A percentile compares a stretch with the other conserved stretches of the same genome.
Conservation (phyloP, 1,284 basidiomycete genomes). For the Boletellus sp. region DNA sequence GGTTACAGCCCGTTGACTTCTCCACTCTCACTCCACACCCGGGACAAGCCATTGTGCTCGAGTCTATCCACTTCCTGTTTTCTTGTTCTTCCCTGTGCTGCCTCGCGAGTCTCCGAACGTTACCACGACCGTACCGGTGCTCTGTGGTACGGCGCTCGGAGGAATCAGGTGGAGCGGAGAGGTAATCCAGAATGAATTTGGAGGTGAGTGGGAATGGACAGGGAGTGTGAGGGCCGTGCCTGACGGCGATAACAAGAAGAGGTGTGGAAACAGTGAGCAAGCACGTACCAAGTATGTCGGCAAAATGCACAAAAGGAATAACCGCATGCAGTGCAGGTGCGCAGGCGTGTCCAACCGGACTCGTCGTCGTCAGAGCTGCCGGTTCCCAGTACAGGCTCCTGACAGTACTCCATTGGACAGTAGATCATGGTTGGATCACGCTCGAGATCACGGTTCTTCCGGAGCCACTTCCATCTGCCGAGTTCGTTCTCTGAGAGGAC, state of each 20-base stretch:
- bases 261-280: neutral
- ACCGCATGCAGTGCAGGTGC: slow-evolving; percentile 62
- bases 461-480: slow-evolving; percentile 69
- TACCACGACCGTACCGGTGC: slow-evolving; percentile 55
- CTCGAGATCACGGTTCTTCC: slow-evolving; percentile 65
- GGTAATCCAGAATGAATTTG: slow-evolving; percentile 60
- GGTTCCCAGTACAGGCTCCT: slow-evolving; percentile 41
- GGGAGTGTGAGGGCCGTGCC: slow-evolving; percentile 70
- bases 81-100: slow-evolving; percentile 64
- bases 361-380: slow-evolving; percentile 41
- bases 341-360: slow-evolving; percentile 63
- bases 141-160: slow-evolving; percentile 50
- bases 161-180: slow-evolving; percentile 50
- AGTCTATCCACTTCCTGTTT: slow-evolving; percentile 62
- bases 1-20: slow-evolving; percentile 74
- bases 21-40: slow-evolving; percentile 67
- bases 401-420: slow-evolving; percentile 73
- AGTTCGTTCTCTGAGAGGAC: slow-evolving; percentile 62
- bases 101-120: slow-evolving; percentile 53
- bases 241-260: slow-evolving; percentile 24
- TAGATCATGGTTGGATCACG: slow-evolving; percentile 72
- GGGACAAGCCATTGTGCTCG: slow-evolving; percentile 66
- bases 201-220: slow-evolving; percentile 65
- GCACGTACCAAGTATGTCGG: slow-evolving; percentile 61
- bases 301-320: slow-evolving; percentile 77